Base-by-base conservation (phyloP, 352 stramenopile genomes). In the Phytophthora sansomeana region DNA sequence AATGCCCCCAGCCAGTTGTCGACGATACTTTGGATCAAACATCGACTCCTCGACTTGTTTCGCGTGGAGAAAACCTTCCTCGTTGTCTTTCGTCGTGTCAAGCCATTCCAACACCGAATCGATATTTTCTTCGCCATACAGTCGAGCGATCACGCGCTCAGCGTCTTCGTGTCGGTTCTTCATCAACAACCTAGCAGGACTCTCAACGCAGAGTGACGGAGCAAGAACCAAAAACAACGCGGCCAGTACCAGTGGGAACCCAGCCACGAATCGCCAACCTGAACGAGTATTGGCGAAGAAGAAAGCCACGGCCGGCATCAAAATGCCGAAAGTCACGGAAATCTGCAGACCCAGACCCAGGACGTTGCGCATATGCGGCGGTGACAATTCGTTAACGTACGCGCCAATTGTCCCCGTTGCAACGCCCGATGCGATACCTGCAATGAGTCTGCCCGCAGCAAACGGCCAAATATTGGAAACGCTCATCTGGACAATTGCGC, bases 261-360 rank as follows among this genome's bases (percentile, higher is more conserved):
- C 75, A 19, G 74, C 75, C 75, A 83, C 19, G 49, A 47, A 61
- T 56, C 63, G 32, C 81, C 82, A 91, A 10, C 77, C 80, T 5
- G 54, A 58, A 26, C 62, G 71, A 2, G 80, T 83, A 56, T 83
- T 74, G 32, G 72, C 69, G 58, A 85, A 83, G 65, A 87, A 90
- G 63, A 90, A 88, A 13, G 77, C 67, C 46, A 70, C 26, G 65
- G 57, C 26, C 21, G 84, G 76, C 10, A 83, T 30, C 29, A 89
- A 42, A 43, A 86, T 81, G 21, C 78, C 78, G 39, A 85, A 67
- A 0, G 69, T 77, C 24, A 89, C 68, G 0, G 74, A 77, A 28
- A 85, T 77, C 46, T 89, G 80, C 32, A 86, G 65, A 10, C 75
- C 69, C 30, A 71, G 36, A 33, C 63, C 63, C 8, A 71, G 33